Conservation (phyloP, 176 grass and related monocot species). For the Secale cereale region DNA sequence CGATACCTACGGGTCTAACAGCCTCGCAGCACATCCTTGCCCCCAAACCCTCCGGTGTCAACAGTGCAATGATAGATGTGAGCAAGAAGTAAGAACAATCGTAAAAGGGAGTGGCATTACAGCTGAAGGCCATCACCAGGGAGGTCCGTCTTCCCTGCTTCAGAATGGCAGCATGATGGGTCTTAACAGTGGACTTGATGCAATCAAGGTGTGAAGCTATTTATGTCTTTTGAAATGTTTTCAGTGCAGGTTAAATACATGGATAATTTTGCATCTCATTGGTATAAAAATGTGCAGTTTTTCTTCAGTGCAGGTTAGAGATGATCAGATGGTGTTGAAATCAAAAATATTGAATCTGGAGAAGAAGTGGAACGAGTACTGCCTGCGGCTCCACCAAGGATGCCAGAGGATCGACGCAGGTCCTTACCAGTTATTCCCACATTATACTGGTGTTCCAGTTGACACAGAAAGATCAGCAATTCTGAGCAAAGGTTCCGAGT, state of each 20-base stretch:
- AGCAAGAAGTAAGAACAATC: slow-evolving; percentile 72
- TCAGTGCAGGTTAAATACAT: slow-evolving; percentile 17
- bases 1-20: slow-evolving; percentile 33
- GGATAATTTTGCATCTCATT: slow-evolving; percentile 21
- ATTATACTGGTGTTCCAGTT: slow-evolving; percentile 28
- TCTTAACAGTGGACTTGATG: slow-evolving; percentile 54
- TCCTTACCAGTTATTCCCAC: slow-evolving; percentile 37
- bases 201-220: slow-evolving; percentile 63
- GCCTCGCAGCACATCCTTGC: slow-evolving; percentile 23
- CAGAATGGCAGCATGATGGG: slow-evolving; percentile 47
- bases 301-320: slow-evolving; percentile 79
- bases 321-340: slow-evolving; percentile 64
- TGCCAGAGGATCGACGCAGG: slow-evolving; percentile 35
- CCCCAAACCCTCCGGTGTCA: slow-evolving; percentile 52
- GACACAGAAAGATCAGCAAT: slow-evolving; percentile 31
- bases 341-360: slow-evolving; percentile 63
- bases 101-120: slow-evolving; percentile 47
- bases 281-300: slow-evolving; percentile 65
- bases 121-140: slow-evolving; percentile 42
- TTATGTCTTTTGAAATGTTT: slow-evolving; percentile 13
- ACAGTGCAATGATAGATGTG: slow-evolving; percentile 68
- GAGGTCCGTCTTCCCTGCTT: slow-evolving; percentile 52
- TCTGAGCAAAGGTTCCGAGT: slow-evolving; percentile 27
- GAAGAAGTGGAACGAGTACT: slow-evolving; percentile 81
- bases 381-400: slow-evolving; percentile 43